Conservation (phyloP, 2,329 filamentous ascomycete species). For the Penicillium frequentans region DNA sequence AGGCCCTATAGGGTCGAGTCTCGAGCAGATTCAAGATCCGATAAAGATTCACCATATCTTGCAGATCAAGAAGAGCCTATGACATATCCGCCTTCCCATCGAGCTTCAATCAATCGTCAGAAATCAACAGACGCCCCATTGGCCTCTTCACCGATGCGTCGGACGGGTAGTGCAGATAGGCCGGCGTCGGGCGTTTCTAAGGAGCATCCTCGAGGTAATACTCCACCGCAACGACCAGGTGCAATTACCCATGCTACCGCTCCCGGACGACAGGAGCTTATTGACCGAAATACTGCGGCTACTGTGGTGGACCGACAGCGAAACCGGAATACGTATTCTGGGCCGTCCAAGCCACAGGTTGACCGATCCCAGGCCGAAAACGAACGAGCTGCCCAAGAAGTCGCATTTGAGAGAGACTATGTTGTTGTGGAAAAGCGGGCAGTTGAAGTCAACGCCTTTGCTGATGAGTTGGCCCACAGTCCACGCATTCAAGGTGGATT, state of each 20-base stretch:
- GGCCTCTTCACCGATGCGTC: constrained; percentile 30
- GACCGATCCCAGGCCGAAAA: constrained; percentile 44
- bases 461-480: constrained; percentile 88
- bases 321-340: constrained; percentile 48
- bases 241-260: constrained; percentile 40
- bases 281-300: constrained; percentile 33
- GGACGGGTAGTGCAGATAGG: constrained; percentile 35
- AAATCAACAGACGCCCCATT: constrained; percentile 32
- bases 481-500: constrained; percentile 60
- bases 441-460: constrained; percentile 95
- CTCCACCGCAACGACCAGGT: constrained; percentile 33
- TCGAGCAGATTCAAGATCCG: constrained; percentile 19
- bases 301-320: constrained; percentile 63
- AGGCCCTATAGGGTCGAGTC: constrained; percentile 15
- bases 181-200: constrained; percentile 23
- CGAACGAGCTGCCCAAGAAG: constrained; percentile 76
- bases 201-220: constrained; percentile 27
- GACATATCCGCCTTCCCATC: constrained; percentile 30
- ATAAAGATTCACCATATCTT: constrained; percentile 25
- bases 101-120: constrained; percentile 36
- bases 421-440: constrained; percentile 93
- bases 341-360: constrained; percentile 48
- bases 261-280: constrained; percentile 40
- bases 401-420: constrained; percentile 89
- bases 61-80: constrained; percentile 22